phyloP scores from a whole-genome alignment of 2,329 filamentous ascomycete species.

The Catunica adiposa region DNA sequence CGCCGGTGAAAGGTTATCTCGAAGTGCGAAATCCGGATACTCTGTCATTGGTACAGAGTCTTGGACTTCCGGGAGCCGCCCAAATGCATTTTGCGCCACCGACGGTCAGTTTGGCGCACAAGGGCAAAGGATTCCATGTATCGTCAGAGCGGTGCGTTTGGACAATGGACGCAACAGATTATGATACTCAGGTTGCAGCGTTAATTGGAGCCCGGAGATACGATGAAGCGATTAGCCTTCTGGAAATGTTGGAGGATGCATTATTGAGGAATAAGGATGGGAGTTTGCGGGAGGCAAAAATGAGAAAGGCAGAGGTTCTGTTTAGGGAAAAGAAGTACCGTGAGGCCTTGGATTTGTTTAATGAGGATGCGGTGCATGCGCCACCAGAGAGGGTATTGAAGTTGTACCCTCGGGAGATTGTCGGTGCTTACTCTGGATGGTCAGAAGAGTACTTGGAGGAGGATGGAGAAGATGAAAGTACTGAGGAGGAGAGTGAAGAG shows the following conservation, averaged over 20 bases:
- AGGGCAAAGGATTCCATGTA: constrained; percentile 88
- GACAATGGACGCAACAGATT: constrained; percentile 89
- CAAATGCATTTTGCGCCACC: constrained; percentile 85
- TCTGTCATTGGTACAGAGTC: constrained; percentile 71
- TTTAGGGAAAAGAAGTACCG: constrained; percentile 73
- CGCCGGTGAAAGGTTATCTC: constrained; percentile 64
- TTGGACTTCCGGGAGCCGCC: constrained; percentile 64
- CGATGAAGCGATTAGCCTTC: constrained; percentile 81
- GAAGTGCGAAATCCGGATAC: constrained; percentile 91
- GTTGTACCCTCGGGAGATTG: constrained; percentile 68
- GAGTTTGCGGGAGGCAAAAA: constrained; percentile 70
- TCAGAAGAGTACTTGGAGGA: constrained; percentile 26
- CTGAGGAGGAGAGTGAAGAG: constrained; percentile 17
- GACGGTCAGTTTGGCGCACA: constrained; percentile 85
- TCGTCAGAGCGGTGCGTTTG: constrained; percentile 82
- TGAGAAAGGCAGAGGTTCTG: constrained; percentile 72
- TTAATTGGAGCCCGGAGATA: constrained; percentile 57
- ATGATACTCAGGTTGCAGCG: constrained; percentile 75
- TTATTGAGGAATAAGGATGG: constrained; percentile 68
- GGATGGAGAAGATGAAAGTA: constrained; percentile 21
- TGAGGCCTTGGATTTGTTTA: constrained; percentile 76
- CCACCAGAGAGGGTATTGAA: constrained; percentile 77
- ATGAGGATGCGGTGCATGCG: constrained; percentile 66
- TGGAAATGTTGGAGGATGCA: constrained; percentile 84
- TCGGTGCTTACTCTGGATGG: constrained; percentile 58